Percentiles rank a stretch among this genome's conserved stretches.
Conservation (phyloP, 176 grass and related monocot species). For the Aegilops speltoides region DNA sequence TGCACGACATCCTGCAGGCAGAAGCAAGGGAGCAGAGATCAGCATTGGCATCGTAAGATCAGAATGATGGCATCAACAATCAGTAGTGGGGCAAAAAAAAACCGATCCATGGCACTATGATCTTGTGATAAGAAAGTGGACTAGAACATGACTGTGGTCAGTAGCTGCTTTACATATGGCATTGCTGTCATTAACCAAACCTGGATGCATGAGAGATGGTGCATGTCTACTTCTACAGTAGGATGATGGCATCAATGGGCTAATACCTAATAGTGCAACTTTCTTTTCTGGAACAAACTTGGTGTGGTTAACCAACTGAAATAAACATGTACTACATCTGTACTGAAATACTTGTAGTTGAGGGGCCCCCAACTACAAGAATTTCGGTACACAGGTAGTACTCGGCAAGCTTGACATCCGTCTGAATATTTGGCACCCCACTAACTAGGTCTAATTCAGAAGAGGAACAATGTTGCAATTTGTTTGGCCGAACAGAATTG, state of each 20-base stretch:
- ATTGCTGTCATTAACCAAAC: neutral
- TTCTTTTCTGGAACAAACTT: neutral
- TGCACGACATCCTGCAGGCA: slow-evolving; percentile 3
- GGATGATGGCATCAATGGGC: neutral
- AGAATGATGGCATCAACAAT: neutral
- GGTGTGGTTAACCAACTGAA: neutral
- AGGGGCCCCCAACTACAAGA: too few relatives aligned
- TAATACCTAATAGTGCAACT: too few relatives aligned
- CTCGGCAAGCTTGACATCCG: neutral
- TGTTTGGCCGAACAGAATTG: neutral
- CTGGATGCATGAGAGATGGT: neutral
- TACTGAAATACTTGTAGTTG: too few relatives aligned
- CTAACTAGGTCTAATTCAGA: too few relatives aligned
- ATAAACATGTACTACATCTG: neutral
- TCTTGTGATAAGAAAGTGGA: neutral
- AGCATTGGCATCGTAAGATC: neutral
- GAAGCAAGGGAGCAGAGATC: neutral
- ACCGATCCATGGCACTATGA: neutral
- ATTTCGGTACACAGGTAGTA: too few relatives aligned
- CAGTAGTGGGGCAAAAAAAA: neutral
- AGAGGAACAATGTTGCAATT: too few relatives aligned
- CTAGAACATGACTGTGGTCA: neutral
- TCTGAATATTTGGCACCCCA: too few relatives aligned
- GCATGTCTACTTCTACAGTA: neutral
- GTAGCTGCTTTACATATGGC: neutral